These are phyloP conservation scores for Mycena rebaudengoi DNA, from an alignment of 768 basidiomycete genomes.

Conservation along the genomic window DNA sequence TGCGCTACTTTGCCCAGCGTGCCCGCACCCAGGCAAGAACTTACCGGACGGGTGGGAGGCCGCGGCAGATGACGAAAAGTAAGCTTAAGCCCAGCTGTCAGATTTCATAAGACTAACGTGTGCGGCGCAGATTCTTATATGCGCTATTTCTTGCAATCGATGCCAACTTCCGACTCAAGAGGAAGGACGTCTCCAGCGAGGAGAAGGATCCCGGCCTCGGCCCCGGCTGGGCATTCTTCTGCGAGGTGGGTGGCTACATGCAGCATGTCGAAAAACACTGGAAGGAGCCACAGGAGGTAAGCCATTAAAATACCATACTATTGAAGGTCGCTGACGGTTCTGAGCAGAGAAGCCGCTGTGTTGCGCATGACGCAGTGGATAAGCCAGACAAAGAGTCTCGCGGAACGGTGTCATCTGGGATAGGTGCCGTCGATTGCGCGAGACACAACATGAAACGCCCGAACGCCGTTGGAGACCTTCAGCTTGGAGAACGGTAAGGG, in stretches of 20 bases:
- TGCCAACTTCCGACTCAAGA: slow-evolving; percentile 2
- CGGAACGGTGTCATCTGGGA: slow-evolving; percentile 14
- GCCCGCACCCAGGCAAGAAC: slow-evolving; percentile 14
- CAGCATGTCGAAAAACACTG: not conserved
- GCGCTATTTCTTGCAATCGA: not conserved
- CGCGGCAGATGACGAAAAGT: not conserved
- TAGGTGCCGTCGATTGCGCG: slow-evolving; percentile 20
- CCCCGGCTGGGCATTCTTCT: not conserved
- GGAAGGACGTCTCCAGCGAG: slow-evolving; percentile 2
- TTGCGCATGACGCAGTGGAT: slow-evolving; percentile 1
- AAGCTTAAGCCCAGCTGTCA: not conserved
- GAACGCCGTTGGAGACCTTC: slow-evolving; percentile 19
- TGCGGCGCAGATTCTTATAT: no score
- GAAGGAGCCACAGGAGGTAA: slow-evolving; percentile 6
- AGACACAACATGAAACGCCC: slow-evolving; percentile 22
- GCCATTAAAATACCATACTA: no score
- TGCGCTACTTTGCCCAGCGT: slow-evolving; percentile 14
- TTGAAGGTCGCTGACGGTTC: no score
- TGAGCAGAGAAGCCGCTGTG: slow-evolving; percentile 4
- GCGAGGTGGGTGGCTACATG: not conserved
- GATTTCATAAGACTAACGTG: no score
- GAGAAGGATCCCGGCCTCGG: not conserved
- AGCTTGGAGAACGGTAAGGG: slow-evolving; percentile 28
- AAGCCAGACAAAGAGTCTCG: not conserved
- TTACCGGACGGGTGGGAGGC: not conserved